phyloP scores from a whole-genome alignment of 208 protist genomes.

The Phytomonas serpens region DNA sequence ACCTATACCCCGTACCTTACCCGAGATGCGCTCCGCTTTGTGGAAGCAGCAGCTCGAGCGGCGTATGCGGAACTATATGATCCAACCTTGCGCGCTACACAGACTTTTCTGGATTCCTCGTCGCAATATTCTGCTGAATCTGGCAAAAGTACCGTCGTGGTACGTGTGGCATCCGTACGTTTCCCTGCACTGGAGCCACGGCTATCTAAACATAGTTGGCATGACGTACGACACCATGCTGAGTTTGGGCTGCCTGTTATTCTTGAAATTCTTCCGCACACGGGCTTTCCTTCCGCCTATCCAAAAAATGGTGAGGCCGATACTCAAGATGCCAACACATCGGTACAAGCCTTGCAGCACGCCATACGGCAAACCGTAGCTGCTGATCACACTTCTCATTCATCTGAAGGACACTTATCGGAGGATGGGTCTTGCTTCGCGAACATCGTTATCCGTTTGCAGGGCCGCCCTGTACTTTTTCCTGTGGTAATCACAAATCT shows the following conservation, averaged over 20 bases:
- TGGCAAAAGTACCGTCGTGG: background rate
- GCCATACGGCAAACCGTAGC: background rate
- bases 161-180: background rate
- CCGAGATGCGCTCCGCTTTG: conserved; percentile 53
- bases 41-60: conserved; percentile 50
- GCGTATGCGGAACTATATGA: conserved; percentile 79
- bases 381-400: background rate
- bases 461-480: conserved; percentile 36
- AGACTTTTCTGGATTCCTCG: background rate
- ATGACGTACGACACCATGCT: conserved; percentile 46
- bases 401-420: background rate
- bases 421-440: conserved; percentile 37
- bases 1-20: conserved; percentile 72
- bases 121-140: background rate
- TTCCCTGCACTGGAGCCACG: background rate
- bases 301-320: background rate
- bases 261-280: conserved; percentile 9
- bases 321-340: conserved; percentile 7
- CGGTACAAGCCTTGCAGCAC: background rate
- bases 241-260: conserved; percentile 58
- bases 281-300: background rate
- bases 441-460: conserved; percentile 36
- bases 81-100: conserved; percentile 11
- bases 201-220: conserved; percentile 26
- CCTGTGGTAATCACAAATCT: conserved; percentile 40